Evolutionary conservation across 805 yeast species (phyloP), one percentile per base, ranked within the genome.

Genomic region (Yamadazyma olivae): DNA sequence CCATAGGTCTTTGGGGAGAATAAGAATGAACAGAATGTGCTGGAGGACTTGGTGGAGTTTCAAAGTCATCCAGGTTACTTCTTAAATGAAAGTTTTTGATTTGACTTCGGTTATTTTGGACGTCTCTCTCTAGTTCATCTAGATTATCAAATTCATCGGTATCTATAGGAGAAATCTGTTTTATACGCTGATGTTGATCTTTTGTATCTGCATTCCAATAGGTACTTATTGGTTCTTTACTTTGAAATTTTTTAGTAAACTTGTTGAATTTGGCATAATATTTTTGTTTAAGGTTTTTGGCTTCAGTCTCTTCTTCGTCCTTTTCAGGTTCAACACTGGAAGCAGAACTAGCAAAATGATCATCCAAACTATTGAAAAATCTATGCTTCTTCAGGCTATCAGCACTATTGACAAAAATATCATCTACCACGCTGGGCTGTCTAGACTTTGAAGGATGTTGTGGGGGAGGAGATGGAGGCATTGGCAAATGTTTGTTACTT

Each of bases 141-240:
- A 44, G 31, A 28, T 40, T 42, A 31, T 41, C 53, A 13, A 45
- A 45, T 20, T 49, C 46, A 9, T 35, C 29, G 3, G 39, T 17
- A 25, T 44, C 31, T 3, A 44, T 32, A 5, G 49, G 49, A 5
- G 36, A 17, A 7, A 44, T 33, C 4, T 23, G 27, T 1, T 35
- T 18, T 15, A 25, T 24, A 15, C 36, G 27, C 15, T 25, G 30
- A 23, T 36, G 38, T 8, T 30, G 39, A 5, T 36, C 21, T 35
- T 41, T 30, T 8, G 30, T 30, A 23, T 44, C 42, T 2, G 22
- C 15, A 17, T 26, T 35, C 48, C 48, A 44, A 10, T 41, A 26
- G 6, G 46, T 39, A 5, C 57, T 43, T 27, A 62, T 54, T 13
- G 67, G 60, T 31, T 67, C 70, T 43, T 56, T 62, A 16, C 59